Conservation (phyloP, 2,329 filamentous ascomycete species). For the Akanthomyces muscarius region DNA sequence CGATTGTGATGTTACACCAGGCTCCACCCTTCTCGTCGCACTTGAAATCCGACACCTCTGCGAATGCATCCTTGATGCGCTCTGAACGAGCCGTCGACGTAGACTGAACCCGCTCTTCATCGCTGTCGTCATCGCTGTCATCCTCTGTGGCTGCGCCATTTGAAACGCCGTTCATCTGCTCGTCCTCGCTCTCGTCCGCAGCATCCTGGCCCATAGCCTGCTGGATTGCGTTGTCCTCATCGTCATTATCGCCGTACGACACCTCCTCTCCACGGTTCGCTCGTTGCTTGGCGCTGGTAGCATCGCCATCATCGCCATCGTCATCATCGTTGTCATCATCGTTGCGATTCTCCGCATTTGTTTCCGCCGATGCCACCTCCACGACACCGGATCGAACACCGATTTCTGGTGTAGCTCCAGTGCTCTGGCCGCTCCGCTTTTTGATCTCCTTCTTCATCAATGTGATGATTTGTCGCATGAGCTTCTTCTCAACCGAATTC, state of each 20-base stretch:
- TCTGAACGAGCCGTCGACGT: conserved; percentile 49
- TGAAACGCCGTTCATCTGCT: conserved; percentile 29
- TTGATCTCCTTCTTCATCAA: conserved; percentile 76
- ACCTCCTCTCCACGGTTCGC: conserved; percentile 76
- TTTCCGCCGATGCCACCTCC: conserved; percentile 39
- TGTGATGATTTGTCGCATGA: conserved; percentile 68
- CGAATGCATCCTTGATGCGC: conserved; percentile 59
- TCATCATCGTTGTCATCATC: conserved; percentile 56
- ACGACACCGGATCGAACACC: conserved; percentile 51
- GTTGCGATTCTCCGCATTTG: conserved; percentile 20
- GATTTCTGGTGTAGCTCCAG: conserved; percentile 72
- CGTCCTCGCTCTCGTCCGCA: conserved; percentile 53
- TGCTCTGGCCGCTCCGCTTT: conserved; percentile 58
- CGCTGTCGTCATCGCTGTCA: conserved; percentile 34
- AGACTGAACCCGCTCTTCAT: conserved; percentile 37
- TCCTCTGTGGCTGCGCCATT: conserved; percentile 29
- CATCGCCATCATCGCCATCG: conserved; percentile 75
- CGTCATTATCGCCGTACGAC: conserved; percentile 89
- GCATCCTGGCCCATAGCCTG: conserved; percentile 55
- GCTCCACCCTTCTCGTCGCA: conserved; percentile 72
- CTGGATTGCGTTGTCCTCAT: conserved; percentile 78
- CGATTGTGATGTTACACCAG: conserved; percentile 77
- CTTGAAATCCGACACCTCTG: conserved; percentile 69
- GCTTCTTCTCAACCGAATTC: conserved; percentile 72
- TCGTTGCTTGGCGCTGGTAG: conserved; percentile 67